phyloP scores from a whole-genome alignment of 768 basidiomycete genomes.

The Mycena galericulata region DNA sequence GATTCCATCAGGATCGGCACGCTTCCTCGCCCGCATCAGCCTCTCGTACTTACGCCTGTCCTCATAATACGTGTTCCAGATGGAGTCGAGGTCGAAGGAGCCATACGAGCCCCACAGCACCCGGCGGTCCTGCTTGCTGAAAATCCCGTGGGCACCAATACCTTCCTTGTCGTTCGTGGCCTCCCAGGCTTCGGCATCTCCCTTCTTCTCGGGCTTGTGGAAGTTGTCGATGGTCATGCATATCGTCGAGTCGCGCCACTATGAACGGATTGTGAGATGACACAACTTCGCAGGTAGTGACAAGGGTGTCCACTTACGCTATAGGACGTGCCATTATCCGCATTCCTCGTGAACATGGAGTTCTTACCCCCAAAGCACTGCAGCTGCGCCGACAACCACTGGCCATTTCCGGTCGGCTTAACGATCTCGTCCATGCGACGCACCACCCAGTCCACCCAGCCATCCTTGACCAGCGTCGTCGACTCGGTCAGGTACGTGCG shows the following conservation, averaged over 20 bases:
- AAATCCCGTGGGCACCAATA: constrained; percentile 21
- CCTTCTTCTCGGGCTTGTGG: constrained; percentile 30
- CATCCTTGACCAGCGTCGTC: constrained; percentile 25
- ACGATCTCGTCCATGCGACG: constrained; percentile 24
- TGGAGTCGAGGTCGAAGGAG: constrained; percentile 28
- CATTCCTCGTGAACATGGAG: constrained; percentile 27
- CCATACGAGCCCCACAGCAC: constrained; percentile 28
- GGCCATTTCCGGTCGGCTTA: constrained; percentile 18
- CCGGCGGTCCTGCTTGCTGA: constrained; percentile 28
- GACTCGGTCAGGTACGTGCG: constrained; percentile 30
- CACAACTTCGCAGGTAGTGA: neutral
- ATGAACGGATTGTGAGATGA: neutral
- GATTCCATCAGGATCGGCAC: constrained; percentile 20
- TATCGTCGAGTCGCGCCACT: constrained; percentile 30
- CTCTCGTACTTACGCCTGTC: constrained; percentile 28
- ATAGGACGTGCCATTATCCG: constrained; percentile 21
- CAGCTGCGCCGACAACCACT: constrained; percentile 29
- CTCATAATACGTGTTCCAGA: constrained; percentile 26
- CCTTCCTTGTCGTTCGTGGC: constrained; percentile 22
- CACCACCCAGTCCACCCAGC: constrained; percentile 31
- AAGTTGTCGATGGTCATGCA: constrained; percentile 32
- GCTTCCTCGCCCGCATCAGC: constrained; percentile 20
- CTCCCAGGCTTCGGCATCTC: constrained; percentile 28
- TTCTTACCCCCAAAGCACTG: constrained; percentile 29
- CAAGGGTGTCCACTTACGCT: constrained; percentile 18